Conservation (phyloP, 805 yeast species). For the Kuraishia borneana region DNA sequence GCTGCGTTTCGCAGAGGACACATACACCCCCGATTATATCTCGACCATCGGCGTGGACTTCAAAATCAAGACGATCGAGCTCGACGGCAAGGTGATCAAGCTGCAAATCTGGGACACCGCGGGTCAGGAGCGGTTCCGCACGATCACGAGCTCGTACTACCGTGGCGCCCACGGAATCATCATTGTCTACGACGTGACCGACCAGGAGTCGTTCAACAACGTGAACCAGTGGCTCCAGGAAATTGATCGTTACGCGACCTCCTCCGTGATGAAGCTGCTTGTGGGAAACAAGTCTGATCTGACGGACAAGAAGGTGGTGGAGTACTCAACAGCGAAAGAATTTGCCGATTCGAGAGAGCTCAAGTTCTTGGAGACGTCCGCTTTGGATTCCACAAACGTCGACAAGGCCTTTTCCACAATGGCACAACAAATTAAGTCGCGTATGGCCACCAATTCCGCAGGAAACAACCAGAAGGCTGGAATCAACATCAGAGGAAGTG, state of each 20-base stretch:
- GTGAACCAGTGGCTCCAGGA: slow-evolving; percentile 98
- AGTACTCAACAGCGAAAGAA: slow-evolving; percentile 92
- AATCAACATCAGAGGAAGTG: slow-evolving; percentile 66
- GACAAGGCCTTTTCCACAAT: slow-evolving; percentile 97
- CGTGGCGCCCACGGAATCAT: slow-evolving; percentile 99
- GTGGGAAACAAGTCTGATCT: slow-evolving; percentile 97
- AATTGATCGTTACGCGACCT: slow-evolving; percentile 96
- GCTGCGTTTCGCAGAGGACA: slow-evolving; percentile 93
- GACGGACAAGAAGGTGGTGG: slow-evolving; percentile 89
- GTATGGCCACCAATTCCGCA: slow-evolving; percentile 59
- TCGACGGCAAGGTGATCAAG: slow-evolving; percentile 95
- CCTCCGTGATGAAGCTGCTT: slow-evolving; percentile 89
- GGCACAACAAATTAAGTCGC: slow-evolving; percentile 97
- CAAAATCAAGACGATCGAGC: slow-evolving; percentile 77
- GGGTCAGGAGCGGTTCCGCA: slow-evolving; percentile 96
- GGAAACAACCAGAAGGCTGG: slow-evolving; percentile 33
- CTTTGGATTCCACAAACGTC: slow-evolving; percentile 89
- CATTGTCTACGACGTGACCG: slow-evolving; percentile 96
- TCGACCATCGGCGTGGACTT: slow-evolving; percentile 98
- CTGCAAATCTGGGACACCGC: slow-evolving; percentile 99
- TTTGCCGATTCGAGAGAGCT: slow-evolving; percentile 92
- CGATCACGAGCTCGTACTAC: slow-evolving; percentile 94
- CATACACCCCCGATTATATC: slow-evolving; percentile 93
- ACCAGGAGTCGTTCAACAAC: slow-evolving; percentile 90
- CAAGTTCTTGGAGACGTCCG: slow-evolving; percentile 94